Evolutionary conservation across 768 basidiomycete species (phyloP).

Genomic region (Lepiota venenata): DNA sequence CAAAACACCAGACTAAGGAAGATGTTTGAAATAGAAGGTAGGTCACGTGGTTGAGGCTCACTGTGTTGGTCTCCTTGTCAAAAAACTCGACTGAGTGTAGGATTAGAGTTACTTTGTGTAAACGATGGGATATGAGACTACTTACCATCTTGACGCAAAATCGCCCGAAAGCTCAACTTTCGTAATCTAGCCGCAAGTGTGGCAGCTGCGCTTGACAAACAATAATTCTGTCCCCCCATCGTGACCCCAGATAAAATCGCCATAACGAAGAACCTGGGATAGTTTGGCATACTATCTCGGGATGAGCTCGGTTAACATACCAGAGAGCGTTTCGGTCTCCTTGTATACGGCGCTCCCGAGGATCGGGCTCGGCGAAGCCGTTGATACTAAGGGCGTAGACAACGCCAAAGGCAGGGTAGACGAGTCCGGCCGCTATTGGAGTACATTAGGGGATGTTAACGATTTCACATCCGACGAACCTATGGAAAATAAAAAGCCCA

Average conservation of each 20-base stretch:
- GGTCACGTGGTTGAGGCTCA: constrained; percentile 20
- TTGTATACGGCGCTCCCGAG: constrained; percentile 35
- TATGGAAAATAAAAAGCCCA: constrained; percentile 48
- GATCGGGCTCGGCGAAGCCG: constrained; percentile 39
- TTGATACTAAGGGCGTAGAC: constrained; percentile 52
- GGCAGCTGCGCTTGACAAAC: constrained; percentile 63
- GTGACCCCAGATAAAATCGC: constrained; percentile 53
- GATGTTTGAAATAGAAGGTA: not conserved
- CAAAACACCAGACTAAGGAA: constrained; percentile 58
- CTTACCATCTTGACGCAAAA: constrained; percentile 80
- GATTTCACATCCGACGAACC: constrained; percentile 15
- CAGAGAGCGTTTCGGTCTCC: constrained; percentile 65
- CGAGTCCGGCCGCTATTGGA: constrained; percentile 43
- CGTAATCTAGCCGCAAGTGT: constrained; percentile 62
- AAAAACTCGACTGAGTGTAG: constrained; percentile 62
- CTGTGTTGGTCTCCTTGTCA: constrained; percentile 73
- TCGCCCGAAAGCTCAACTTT: constrained; percentile 61
- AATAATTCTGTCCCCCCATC: constrained; percentile 60
- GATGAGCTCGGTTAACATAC: constrained; percentile 22
- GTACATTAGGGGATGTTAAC: not conserved
- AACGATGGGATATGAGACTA: constrained; percentile 11
- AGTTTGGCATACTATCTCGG: not conserved
- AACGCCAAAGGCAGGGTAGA: constrained; percentile 62
- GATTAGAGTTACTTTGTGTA: not conserved
- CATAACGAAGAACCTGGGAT: constrained; percentile 64